phyloP scores from a whole-genome alignment of 2,329 filamentous ascomycete species.

The Berkeleyomyces basicola region DNA sequence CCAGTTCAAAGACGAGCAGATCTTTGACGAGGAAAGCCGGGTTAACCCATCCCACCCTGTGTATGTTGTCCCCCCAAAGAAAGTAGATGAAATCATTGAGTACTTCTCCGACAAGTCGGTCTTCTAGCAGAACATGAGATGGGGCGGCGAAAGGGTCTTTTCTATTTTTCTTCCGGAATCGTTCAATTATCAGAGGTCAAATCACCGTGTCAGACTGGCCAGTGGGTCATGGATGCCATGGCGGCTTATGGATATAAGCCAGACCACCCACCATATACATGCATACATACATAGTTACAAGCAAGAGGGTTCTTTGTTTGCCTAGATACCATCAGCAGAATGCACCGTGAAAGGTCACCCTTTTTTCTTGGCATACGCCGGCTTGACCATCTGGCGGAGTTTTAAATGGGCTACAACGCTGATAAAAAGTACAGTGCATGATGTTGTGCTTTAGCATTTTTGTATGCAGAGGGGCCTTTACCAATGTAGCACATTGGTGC shows the following conservation, averaged over 20 bases:
- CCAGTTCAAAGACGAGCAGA: slow-evolving; percentile 22
- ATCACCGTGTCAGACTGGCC: background rate
- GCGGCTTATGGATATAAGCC: too few relatives aligned
- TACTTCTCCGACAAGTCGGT: slow-evolving; percentile 46
- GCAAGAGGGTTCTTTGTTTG: background rate
- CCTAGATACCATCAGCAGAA: background rate
- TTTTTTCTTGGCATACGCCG: background rate
- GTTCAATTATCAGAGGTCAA: background rate
- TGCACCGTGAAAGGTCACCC: background rate
- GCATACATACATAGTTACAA: background rate
- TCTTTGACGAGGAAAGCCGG: slow-evolving; percentile 54
- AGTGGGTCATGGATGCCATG: background rate
- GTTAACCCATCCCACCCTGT: slow-evolving; percentile 63
- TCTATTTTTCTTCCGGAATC: background rate
- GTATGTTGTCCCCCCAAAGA: slow-evolving; percentile 62
- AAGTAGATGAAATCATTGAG: slow-evolving; percentile 44
- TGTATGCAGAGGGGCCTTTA: background rate
- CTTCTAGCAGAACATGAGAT: slow-evolving; percentile 28
- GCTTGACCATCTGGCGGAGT: background rate
- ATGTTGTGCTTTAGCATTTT: background rate
- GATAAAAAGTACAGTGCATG: background rate
- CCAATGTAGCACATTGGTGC: background rate
- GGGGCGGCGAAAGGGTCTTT: background rate
- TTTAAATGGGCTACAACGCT: background rate
- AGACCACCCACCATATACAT: background rate